A percentile compares a stretch with the other conserved stretches of the same genome.
Evolutionary conservation across 2,329 filamentous ascomycete genomes (phyloP).

Genomic region (Sclerotiophoma versabilis): DNA sequence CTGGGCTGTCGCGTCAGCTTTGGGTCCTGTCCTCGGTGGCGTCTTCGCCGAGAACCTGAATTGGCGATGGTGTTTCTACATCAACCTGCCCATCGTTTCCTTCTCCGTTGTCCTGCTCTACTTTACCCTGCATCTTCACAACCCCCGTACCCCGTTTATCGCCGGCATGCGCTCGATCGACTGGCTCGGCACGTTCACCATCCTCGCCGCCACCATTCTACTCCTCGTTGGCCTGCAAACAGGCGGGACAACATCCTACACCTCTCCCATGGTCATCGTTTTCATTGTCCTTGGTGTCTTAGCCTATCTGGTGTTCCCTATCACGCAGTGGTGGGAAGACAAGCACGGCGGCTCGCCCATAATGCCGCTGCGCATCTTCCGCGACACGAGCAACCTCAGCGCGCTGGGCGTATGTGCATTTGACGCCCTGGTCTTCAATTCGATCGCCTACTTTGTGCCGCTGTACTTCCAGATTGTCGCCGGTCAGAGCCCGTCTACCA

Average conservation of each 20-base stretch:
- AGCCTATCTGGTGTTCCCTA: slow-evolving; percentile 59
- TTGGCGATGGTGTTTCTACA: slow-evolving; percentile 61
- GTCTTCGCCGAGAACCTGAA: slow-evolving; percentile 54
- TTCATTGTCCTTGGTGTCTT: slow-evolving; percentile 58
- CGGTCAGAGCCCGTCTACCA: slow-evolving; percentile 64
- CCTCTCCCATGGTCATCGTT: slow-evolving; percentile 58
- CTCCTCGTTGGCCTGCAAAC: slow-evolving; percentile 62
- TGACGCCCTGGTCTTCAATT: slow-evolving; percentile 68
- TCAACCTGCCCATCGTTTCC: slow-evolving; percentile 57
- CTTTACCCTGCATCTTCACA: slow-evolving; percentile 61
- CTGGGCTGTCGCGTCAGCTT: slow-evolving; percentile 63
- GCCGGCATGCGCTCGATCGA: slow-evolving; percentile 60
- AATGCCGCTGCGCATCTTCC: slow-evolving; percentile 74
- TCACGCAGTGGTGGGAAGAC: slow-evolving; percentile 69
- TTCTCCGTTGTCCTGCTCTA: slow-evolving; percentile 58
- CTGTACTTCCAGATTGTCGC: slow-evolving; percentile 76
- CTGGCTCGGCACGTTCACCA: slow-evolving; percentile 60
- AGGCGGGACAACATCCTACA: slow-evolving; percentile 58
- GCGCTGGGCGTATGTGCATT: slow-evolving; percentile 59
- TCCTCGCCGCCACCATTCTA: slow-evolving; percentile 58
- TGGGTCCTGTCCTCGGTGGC: slow-evolving; percentile 63
- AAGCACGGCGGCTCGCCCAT: slow-evolving; percentile 67
- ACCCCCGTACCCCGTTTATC: slow-evolving; percentile 56
- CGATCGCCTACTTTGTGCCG: slow-evolving; percentile 73
- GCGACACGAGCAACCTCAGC: slow-evolving; percentile 62